Evolutionary conservation across 2,329 filamentous ascomycete species (phyloP), one percentile per base, ranked within the genome.

Genomic region (Trichoderma lentiforme): DNA sequence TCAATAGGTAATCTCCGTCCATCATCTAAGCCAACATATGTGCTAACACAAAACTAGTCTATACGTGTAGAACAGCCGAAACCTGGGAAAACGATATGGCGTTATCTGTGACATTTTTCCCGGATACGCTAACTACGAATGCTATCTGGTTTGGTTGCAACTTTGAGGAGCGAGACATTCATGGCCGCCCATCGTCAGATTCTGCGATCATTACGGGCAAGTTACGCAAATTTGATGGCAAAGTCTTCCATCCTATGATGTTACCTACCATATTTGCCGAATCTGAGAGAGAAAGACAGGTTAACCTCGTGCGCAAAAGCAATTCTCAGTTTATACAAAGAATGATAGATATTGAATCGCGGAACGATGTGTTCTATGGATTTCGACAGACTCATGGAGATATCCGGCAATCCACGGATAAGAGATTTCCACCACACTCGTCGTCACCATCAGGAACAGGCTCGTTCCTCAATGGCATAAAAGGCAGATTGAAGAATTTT

Each of bases 251-350:
- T 26, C 74, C 73, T 2, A 70, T 76, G 67, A 67, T 76, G 7
- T n/a, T 75, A 1, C 74, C 74, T 5, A 57, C 72, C 12, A 73
- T 75, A 6, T 73, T 76, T 56, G 72, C 71, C 1, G 74, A 76
- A 36, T 53, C 75, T 4, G 74, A 76, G 34, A 65, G 74, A 12
- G 72, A 73, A 2, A 72, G 74, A 4, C 74, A 75, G 12, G 34
- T 73, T n/a, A 68, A 62, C 7, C 69, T 73, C 11, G 69, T 73
- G 21, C 61, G 73, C 6, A 24, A 32, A n/a, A 60, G 65, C 3
- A 39, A 71, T 14, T 21, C 36, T 14, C 28, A 71, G 12, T 51
- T 73, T 56, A 14, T 71, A 15, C 69, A 71, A 34, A 65, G 8
- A 12, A 56, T 64, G 28, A 36, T 71, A n/a, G 68, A 71, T 12